Evolutionary conservation across 768 basidiomycete species (phyloP), one percentile per base, ranked within the genome.

Genomic region (Leccinum variicolor): DNA sequence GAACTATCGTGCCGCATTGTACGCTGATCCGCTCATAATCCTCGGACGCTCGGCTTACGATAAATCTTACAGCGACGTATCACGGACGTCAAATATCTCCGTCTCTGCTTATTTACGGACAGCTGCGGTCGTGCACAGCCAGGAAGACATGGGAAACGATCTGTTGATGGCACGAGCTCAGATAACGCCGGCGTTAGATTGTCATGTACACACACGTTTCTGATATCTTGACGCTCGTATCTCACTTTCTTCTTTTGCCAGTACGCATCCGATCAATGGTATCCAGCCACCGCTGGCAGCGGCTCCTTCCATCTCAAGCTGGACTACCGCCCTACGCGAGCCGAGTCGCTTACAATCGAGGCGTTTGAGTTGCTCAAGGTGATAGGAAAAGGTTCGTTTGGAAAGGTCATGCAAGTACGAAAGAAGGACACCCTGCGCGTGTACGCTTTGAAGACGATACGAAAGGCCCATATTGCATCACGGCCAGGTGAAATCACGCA

Each of bases 331-430:
- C 93, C 95, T 0, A 85, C 82, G 26, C 85, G 90, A 57, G 85
- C 87, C 64, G 87, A 92, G 68, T 77, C 89, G 4, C 79, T 98
- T 49, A 92, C 93, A n/a, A 98, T 98, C 67, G 95, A 98, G 66
- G 88, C 87, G 4, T 98, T 99, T 69, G 96, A 99, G 59, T 77
- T 99, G 50, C 87, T 99, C 67, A 97, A 95, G 72, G 96, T 99
- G 47, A 96, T 99, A 58, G 95, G 96, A 19, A 98, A 98, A 74
- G 96, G 97, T 11, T 90, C 87, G 59, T 99, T 99, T 66, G 96
- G 97, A 15, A 99, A 99, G 75, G 95, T 96, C 36, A 98, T 98
- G 97, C 96, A 99, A 81, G 96, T 99, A 43, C 89, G 94, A 54
- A 99, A 99, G 78, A 95, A 97, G 77, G 94, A 99, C 74, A 98